Evolutionary conservation across 129 eudicot genomes (phyloP), one percentile per base, ranked within the genome.

Genomic region (Flaveria robusta): DNA sequence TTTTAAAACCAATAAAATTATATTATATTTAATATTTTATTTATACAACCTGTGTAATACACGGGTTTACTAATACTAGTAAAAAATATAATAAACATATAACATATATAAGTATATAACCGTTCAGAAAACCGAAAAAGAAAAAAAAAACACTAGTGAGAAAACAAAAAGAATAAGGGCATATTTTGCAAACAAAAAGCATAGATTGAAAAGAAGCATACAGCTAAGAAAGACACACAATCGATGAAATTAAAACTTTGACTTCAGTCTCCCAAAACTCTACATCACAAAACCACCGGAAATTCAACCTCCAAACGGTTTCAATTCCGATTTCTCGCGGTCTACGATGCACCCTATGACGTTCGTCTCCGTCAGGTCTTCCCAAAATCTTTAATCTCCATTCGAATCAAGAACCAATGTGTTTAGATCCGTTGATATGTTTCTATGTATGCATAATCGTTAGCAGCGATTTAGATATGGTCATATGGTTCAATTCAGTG

Each of bases 361-460:
- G 83, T 74, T 73, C 66, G 52, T 66, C 79, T 81, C 46, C 76
- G 16, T 71, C 81, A 76, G 85, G 85, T 81, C 29, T 78, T 60
- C 18, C 64, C 46, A 18, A 12, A 42, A 9, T 16, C 65, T 18
- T 24, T 70, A 37, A 5, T 70, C 27, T 47, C 7, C 51, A 16
- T 46, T n/a, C 9, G 7, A 37, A 22, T 50, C 23, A 31, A 31
- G 13, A 74, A 77, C 1, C 42, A 70, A 70, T 51, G 43, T 16
- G 26, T 66, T 59, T 59, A 75, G 81, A 75, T 81, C 76, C 72
- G 39, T 58, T 37, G 18, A 29, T 63, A 43, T 34, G 37, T 75
- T 39, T 75, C 45, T 81, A 24, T 75, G 65, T 68, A 65, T 79
- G 69, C 51, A 26, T 50, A 64, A 63, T 65, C 60, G 66, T 49